phyloP scores from a whole-genome alignment of 768 basidiomycete species.

The Hemileccinum impolitum region DNA sequence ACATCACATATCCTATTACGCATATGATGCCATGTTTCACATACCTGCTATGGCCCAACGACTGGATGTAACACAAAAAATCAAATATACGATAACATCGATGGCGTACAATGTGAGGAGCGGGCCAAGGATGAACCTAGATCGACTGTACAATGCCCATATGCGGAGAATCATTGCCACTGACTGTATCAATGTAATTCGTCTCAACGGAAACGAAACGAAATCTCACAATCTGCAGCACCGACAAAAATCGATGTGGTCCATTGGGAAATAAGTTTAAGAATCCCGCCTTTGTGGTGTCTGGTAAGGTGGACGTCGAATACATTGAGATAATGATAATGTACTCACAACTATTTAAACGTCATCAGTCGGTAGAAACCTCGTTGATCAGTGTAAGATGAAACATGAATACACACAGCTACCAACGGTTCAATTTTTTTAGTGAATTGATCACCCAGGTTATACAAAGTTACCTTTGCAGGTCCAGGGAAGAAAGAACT shows the following conservation, averaged over 20 bases:
- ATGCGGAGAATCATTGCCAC: constrained; percentile 1
- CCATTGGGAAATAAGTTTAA: background rate
- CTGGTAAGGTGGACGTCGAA: no score
- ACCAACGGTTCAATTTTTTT: background rate
- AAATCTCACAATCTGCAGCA: background rate
- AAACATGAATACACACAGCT: background rate
- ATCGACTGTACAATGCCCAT: background rate
- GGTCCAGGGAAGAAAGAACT: constrained; percentile 12
- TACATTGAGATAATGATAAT: no score
- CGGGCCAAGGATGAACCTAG: background rate
- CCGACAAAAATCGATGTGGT: background rate
- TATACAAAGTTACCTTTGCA: background rate
- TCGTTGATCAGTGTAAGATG: background rate
- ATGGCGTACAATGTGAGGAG: background rate
- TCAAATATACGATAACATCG: background rate
- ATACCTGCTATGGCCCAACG: background rate
- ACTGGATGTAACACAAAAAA: background rate
- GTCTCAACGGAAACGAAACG: no score
- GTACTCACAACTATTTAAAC: background rate
- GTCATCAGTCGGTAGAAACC: background rate
- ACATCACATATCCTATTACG: background rate
- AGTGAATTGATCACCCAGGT: no score
- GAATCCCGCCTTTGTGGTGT: background rate
- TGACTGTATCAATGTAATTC: background rate
- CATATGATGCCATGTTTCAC: background rate